Evolutionary conservation across 2,329 filamentous ascomycete genomes (phyloP), one percentile per base, ranked within the genome.

Genomic region (Colletotrichum navitas): DNA sequence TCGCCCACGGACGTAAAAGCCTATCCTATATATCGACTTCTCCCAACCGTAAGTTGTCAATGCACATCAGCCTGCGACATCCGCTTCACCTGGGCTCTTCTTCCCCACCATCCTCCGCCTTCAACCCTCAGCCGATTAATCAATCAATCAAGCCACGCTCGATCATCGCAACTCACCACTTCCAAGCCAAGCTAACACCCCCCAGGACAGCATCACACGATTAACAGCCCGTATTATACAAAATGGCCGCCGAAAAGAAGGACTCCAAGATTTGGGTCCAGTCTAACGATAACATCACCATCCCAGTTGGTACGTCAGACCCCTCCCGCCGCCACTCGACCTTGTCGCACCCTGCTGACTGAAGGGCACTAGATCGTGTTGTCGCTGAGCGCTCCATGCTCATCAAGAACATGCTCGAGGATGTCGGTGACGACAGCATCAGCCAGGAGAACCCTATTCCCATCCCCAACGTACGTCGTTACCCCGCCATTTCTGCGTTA

Each of bases 341-440:
- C 5, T 26, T n/a, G 58, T 59, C 52, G 34, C 56, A 36, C 34
- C 8, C 34, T n/a, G 52, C 65, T 71, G 51, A 71, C 45, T 12
- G 21, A 29, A 71, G 34, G 61, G 73, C 93, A 47, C 36, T n/a
- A 72, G 94, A 97, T 75, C 93, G 94, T 75, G 86, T 89, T 47
- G 93, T 98, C 73, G 94, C 93, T 52, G 94, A 97, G 86, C 93
- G 95, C 75, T 97, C 94, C 3, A 90, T 98, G 78, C 88, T 99
- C 64, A 97, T 99, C 87, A 98, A 97, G 90, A 97, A 98, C 87
- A 92, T 99, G 92, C 89, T 99, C 56, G 95, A 97, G 80, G 96
- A 99, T 85, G 85, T 98, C 59, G 94, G 94, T 76, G 91, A 92
- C 32, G 82, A 88, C 76, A 79, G 80, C 29, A 82, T 88, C 43